Evolutionary conservation across 139 green algal species (phyloP).

Genomic region (Desmodesmus armatus): DNA sequence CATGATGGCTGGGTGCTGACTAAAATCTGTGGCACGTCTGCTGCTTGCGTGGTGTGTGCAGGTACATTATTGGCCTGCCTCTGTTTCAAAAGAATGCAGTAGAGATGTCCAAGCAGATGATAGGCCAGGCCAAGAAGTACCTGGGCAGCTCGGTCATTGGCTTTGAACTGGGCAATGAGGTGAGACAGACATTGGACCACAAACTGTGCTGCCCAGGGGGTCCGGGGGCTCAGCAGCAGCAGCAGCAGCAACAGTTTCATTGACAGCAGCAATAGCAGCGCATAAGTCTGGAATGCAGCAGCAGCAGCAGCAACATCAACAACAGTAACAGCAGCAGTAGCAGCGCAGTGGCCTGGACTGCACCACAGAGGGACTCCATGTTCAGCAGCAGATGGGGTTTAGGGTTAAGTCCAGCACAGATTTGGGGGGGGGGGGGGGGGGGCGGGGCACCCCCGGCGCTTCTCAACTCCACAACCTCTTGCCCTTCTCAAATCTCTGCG

Average conservation of each 20-base stretch:
- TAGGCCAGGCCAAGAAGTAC: conserved; percentile 3
- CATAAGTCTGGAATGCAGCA: neutral
- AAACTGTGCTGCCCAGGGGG: neutral
- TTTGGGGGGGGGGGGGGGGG: neutral
- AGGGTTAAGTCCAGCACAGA: neutral
- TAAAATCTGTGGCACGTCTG: too few relatives aligned
- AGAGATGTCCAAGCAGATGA: conserved; percentile 27
- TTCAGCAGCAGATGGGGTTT: too few relatives aligned
- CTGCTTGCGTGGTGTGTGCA: neutral
- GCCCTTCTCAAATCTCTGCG: neutral
- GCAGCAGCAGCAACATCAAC: neutral
- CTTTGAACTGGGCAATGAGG: conserved; percentile 43
- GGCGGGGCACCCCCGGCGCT: too few relatives aligned
- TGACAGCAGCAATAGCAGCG: neutral
- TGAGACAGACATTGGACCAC: neutral
- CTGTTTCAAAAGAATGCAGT: conserved; percentile 32
- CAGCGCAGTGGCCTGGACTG: neutral
- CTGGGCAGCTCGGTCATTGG: conserved; percentile 14
- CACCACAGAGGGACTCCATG: neutral
- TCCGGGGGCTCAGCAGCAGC: neutral
- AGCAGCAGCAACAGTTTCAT: neutral
- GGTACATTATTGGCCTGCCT: conserved; percentile 41
- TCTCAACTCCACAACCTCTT: neutral
- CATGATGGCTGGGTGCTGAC: too few relatives aligned
- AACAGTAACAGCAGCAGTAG: neutral